Conservation (phyloP, 805 yeast genomes). For the Cyberlindnera amylophila region DNA sequence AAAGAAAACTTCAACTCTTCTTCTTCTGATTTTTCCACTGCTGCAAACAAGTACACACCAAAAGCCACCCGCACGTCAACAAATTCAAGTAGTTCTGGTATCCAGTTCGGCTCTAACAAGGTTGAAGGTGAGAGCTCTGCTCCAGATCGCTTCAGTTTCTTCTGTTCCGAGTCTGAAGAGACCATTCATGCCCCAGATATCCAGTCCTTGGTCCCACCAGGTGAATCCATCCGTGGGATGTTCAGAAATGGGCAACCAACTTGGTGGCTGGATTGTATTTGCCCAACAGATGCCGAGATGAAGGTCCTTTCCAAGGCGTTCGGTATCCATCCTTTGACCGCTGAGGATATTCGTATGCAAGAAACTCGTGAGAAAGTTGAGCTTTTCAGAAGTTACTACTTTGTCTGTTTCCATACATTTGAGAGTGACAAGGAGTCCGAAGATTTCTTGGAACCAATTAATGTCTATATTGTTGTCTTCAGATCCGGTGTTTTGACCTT, state of each 20-base stretch:
- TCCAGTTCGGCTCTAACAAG: slow-evolving; percentile 38
- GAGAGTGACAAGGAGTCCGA: slow-evolving; percentile 80
- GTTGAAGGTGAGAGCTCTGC: slow-evolving; percentile 35
- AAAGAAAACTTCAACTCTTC: slow-evolving; percentile 19
- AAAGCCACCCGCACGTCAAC: slow-evolving; percentile 7
- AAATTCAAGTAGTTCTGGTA: slow-evolving; percentile 26
- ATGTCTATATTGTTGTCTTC: slow-evolving; percentile 83
- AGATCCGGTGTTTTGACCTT: slow-evolving; percentile 87
- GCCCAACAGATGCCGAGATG: slow-evolving; percentile 96
- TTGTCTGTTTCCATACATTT: slow-evolving; percentile 95
- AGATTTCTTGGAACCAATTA: slow-evolving; percentile 78
- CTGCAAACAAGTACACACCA: slow-evolving; percentile 63
- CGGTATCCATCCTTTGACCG: slow-evolving; percentile 96
- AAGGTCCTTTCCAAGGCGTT: slow-evolving; percentile 86
- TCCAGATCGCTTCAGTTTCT: slow-evolving; percentile 82
- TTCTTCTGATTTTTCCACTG: slow-evolving; percentile 43
- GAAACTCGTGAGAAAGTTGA: slow-evolving; percentile 98
- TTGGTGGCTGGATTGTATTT: slow-evolving; percentile 95
- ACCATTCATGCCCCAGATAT: slow-evolving; percentile 89
- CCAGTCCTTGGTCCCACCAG: slow-evolving; percentile 67
- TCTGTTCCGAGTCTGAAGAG: slow-evolving; percentile 76
- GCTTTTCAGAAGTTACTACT: slow-evolving; percentile 82
- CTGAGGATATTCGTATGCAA: slow-evolving; percentile 95
- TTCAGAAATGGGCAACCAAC: slow-evolving; percentile 71
- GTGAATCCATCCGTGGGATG: slow-evolving; percentile 60